Evolutionary conservation across 2,329 filamentous ascomycete species (phyloP), one percentile per base, ranked within the genome.

Genomic region (Fusarium sp.): DNA sequence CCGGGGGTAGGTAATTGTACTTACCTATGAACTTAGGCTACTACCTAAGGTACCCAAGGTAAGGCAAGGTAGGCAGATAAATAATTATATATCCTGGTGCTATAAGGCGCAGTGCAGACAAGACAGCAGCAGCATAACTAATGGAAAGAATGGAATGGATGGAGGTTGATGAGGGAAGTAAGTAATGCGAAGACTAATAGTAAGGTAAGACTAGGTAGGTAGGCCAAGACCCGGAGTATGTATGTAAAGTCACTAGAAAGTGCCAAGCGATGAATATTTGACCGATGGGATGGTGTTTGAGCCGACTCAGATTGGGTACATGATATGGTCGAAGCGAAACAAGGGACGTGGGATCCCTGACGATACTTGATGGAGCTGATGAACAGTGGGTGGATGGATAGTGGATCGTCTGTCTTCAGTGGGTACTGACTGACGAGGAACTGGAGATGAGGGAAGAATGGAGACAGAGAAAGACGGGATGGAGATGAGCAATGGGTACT

Each of bases 231-330:
- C 67, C 57, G 58, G 52, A 37, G 27, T 33, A 54, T 44, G 50
- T 53, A 53, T 41, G 50, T 42, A 37, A 37, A 48, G 63, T 65
- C 66, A 62, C 73, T 71, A 74, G 60, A 58, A 62, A 60, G 66
- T 65, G 70, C 72, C 68, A 76, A 77, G 72, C 59, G 67, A 75
- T 70, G 65, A 71, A 64, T 76, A 77, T 77, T 76, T 76, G 75
- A 66, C 70, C 63, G 70, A 71, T 76, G 73, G 73, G 69, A 70
- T 61, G 69, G 70, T 63, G 75, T 75, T 73, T 71, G 75, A 70
- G 71, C 65, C 64, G 64, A 46, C 65, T 67, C 69, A 76, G 74
- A 70, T 74, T 72, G 71, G 61, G 66, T 58, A 69, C 53, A 35
- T 35, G 33, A 35, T 14, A 40, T 52, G 68, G 62, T 46, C 64